A percentile compares a stretch with the other conserved stretches of the same genome.
These are phyloP conservation scores for Ceratocystiopsis minuta DNA, from an alignment of 2,329 filamentous ascomycete species.

Conservation along the genomic window DNA sequence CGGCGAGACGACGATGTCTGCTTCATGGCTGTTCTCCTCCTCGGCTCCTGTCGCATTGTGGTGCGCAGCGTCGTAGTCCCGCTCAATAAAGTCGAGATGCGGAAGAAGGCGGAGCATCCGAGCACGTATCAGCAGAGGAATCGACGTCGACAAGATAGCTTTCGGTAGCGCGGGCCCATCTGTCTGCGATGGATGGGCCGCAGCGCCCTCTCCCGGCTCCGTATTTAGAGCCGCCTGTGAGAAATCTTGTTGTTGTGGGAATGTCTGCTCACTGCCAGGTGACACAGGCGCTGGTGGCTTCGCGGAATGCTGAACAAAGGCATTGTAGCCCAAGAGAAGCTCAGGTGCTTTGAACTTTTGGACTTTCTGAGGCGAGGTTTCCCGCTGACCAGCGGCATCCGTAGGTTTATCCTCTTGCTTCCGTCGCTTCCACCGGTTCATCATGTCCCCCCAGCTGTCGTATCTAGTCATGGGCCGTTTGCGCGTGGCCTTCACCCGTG, in stretches of 20 bases:
- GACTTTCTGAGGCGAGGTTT: not conserved
- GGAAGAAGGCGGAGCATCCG: constrained; percentile 12
- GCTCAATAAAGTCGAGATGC: constrained; percentile 11
- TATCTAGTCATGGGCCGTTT: too few species aligned
- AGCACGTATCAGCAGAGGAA: constrained; percentile 8
- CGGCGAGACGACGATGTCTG: constrained; percentile 57
- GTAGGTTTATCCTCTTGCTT: not conserved
- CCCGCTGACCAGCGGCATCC: not conserved
- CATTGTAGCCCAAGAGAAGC: not conserved
- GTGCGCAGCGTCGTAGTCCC: constrained; percentile 10
- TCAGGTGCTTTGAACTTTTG: not conserved
- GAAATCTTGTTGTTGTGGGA: too few species aligned
- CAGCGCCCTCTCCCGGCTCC: too few species aligned
- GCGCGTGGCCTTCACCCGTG: too few species aligned
- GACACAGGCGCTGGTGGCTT: too few species aligned
- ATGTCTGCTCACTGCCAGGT: too few species aligned
- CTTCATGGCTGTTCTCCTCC: constrained; percentile 14
- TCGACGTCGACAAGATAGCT: constrained; percentile 12
- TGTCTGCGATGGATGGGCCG: too few species aligned
- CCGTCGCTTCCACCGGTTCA: constrained; percentile 2
- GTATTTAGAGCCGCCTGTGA: too few species aligned
- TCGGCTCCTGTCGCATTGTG: too few species aligned
- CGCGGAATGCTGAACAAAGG: too few species aligned
- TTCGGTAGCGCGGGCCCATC: constrained; percentile 3
- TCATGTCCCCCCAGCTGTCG: not conserved